Conservation (phyloP, 106 monocot species). For the Vanilla planifolia region DNA sequence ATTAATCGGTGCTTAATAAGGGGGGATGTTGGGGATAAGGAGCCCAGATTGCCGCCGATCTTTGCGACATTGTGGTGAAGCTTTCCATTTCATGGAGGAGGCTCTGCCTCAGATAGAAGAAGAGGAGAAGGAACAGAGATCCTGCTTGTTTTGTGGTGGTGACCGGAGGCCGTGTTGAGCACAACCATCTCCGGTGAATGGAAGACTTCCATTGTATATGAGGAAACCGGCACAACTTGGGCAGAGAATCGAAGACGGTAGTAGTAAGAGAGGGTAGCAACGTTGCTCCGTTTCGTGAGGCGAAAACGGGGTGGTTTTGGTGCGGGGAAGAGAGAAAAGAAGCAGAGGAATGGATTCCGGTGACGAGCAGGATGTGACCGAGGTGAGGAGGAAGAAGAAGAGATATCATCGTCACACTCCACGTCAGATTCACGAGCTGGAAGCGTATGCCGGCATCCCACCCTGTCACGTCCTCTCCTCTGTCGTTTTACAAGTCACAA, state of each 20-base stretch:
- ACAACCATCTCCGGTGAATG: no score
- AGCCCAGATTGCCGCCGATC: conserved; percentile 7
- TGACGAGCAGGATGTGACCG: conserved; percentile 42
- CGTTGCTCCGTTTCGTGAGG: conserved; percentile 4
- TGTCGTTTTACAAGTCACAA: not conserved
- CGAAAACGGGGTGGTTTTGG: conserved; percentile 3
- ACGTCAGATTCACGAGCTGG: conserved; percentile 68
- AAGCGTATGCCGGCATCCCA: conserved; percentile 38
- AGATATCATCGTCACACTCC: conserved; percentile 60
- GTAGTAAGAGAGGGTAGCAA: not conserved
- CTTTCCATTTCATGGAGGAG: conserved; percentile 1
- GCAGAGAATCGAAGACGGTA: no score
- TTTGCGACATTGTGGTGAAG: not conserved
- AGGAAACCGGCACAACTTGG: no score
- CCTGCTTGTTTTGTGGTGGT: no score
- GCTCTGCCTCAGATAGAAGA: not conserved
- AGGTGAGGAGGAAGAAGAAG: conserved; percentile 36
- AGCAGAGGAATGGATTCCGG: conserved; percentile 37
- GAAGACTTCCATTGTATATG: no score
- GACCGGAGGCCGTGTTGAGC: no score
- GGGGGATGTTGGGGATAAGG: conserved; percentile 7
- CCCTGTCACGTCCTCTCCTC: not conserved
- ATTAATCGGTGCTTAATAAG: conserved; percentile 14
- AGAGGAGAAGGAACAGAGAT: not conserved
- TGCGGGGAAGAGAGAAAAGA: no score